phyloP scores from a whole-genome alignment of 331 rosid genomes.

The Stylosanthes scabra region DNA sequence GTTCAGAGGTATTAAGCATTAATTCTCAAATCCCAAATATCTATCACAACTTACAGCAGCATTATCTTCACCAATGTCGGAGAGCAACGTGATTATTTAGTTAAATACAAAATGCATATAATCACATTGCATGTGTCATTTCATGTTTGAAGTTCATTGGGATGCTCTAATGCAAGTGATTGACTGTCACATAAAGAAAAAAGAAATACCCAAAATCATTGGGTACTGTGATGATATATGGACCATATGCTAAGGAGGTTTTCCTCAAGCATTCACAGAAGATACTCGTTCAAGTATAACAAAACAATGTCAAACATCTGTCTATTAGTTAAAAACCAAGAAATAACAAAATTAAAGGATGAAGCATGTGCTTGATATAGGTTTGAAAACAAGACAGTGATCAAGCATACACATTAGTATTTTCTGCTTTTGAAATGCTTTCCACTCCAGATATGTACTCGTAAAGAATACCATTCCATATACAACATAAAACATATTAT shows the following conservation, averaged over 20 bases:
- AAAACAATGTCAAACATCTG: neutral
- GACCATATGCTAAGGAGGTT: too few species aligned
- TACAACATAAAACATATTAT: conserved; percentile 2
- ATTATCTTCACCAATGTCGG: neutral
- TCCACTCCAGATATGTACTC: neutral
- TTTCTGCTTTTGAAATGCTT: conserved; percentile 12
- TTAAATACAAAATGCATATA: conserved; percentile 7
- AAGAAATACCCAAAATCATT: too few species aligned
- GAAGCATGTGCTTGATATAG: neutral
- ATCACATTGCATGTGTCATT: neutral
- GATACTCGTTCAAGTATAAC: neutral
- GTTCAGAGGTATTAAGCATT: conserved; percentile 4
- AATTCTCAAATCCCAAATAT: conserved; percentile 8
- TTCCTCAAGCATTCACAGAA: too few species aligned
- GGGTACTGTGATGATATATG: too few species aligned
- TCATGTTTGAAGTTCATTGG: neutral
- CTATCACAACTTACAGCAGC: conserved; percentile 5
- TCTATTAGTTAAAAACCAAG: neutral
- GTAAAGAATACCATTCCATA: neutral
- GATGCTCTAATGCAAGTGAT: too few species aligned
- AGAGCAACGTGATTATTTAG: conserved; percentile 14
- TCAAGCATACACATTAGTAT: neutral
- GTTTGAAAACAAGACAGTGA: neutral
- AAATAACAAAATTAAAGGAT: conserved; percentile 3
- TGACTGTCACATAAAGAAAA: too few species aligned